A percentile compares a stretch with the other conserved stretches of the same genome.
phyloP scores from a whole-genome alignment of 192 early-diverging fungal species.

The Phlyctochytrium arcticum region DNA sequence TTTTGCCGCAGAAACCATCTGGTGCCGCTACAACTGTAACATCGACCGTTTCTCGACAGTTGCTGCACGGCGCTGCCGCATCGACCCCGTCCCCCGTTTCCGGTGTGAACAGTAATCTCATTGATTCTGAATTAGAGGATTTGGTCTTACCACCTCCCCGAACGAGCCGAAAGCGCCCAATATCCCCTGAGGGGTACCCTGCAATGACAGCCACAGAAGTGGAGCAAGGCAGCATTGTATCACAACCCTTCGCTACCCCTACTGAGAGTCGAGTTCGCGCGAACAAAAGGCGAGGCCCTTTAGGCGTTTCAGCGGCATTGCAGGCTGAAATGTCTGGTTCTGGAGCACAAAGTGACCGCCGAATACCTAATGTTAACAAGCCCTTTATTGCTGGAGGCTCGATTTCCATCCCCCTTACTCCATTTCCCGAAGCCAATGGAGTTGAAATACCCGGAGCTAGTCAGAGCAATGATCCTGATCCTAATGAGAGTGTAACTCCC shows the following conservation, averaged over 20 bases:
- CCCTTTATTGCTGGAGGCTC: not conserved
- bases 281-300: slow-evolving; percentile 12
- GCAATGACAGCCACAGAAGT: not conserved
- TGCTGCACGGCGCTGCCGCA: not conserved
- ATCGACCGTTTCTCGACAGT: too few species aligned
- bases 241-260: not conserved
- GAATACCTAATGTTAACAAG: not conserved
- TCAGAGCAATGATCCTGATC: not conserved
- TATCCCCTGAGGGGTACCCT: slow-evolving; percentile 7
- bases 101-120: too few species aligned
- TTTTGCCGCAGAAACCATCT: not conserved
- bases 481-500: not conserved
- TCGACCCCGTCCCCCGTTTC: too few species aligned
- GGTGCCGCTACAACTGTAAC: too few species aligned
- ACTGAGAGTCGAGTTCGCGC: not conserved
- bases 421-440: slow-evolving; percentile 12
- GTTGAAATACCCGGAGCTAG: not conserved
- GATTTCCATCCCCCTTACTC: slow-evolving; percentile 9
- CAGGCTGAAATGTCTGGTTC: not conserved
- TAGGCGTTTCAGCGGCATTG: slow-evolving; percentile 1
- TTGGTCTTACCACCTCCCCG: not conserved
- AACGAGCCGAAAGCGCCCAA: slow-evolving; percentile 4
- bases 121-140: too few species aligned
- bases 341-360: slow-evolving; percentile 1
- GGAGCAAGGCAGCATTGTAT: not conserved